phyloP scores from a whole-genome alignment of 2,329 filamentous ascomycete genomes.

The Exophiala bonariae region DNA sequence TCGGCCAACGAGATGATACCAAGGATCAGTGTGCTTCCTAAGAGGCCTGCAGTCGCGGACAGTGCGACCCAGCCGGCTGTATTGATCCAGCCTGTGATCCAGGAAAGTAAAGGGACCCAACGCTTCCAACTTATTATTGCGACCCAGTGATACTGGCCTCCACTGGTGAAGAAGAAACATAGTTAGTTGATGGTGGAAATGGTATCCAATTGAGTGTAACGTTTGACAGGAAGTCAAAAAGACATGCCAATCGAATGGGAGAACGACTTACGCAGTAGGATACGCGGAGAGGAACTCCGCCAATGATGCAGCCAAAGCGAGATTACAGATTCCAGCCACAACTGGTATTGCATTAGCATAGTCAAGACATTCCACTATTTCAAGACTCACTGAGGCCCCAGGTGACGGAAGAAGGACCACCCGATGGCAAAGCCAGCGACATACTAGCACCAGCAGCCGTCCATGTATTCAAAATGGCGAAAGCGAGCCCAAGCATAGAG shows the following conservation, averaged over 20 bases:
- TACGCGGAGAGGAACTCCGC: constrained; percentile 71
- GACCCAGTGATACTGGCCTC: constrained; percentile 69
- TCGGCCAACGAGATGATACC: constrained; percentile 65
- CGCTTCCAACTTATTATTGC: constrained; percentile 60
- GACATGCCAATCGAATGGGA: background rate
- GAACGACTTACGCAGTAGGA: constrained; percentile 49
- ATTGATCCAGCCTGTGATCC: constrained; percentile 65
- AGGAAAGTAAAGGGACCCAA: constrained; percentile 62
- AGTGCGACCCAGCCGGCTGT: constrained; percentile 48
- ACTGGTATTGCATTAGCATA: no score
- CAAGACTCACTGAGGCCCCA: no score
- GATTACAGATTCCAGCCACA: constrained; percentile 65
- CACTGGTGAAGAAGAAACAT: background rate
- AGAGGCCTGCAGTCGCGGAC: constrained; percentile 66
- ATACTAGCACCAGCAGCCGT: constrained; percentile 61
- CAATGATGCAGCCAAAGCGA: constrained; percentile 67
- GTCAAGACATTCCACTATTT: no score
- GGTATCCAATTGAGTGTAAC: no score
- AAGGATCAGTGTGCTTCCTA: constrained; percentile 67
- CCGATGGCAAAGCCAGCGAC: constrained; percentile 65
- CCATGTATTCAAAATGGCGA: constrained; percentile 65
- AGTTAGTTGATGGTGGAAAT: background rate
- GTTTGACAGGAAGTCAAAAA: background rate
- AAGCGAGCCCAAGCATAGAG: constrained; percentile 63
- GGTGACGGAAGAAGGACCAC: constrained; percentile 69